These are phyloP conservation scores for Lactarius indigo DNA, from an alignment of 768 basidiomycete genomes.

Conservation along the genomic window DNA sequence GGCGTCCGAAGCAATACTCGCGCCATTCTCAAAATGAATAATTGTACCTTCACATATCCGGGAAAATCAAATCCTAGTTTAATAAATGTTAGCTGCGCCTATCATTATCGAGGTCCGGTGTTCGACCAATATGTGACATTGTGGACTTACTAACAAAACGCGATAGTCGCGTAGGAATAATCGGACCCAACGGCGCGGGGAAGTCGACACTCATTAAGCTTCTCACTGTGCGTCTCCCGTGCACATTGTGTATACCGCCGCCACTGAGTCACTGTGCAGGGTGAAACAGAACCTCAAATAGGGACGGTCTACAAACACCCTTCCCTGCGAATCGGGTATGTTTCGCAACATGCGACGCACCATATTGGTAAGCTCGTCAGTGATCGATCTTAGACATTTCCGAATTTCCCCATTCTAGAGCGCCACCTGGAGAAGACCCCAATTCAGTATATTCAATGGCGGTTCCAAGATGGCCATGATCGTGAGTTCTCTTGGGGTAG, in stretches of 20 bases:
- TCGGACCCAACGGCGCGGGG: conserved; percentile 93
- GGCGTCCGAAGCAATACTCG: conserved; percentile 95
- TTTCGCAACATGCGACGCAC: conserved; percentile 97
- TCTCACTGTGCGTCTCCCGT: conserved; percentile 56
- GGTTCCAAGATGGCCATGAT: conserved; percentile 98
- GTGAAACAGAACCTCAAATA: conserved; percentile 88
- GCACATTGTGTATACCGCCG: conserved; percentile 7
- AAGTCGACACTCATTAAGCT: conserved; percentile 96
- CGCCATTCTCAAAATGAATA: conserved; percentile 87
- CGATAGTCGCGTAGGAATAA: conserved; percentile 79
- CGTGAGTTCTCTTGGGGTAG: conserved; percentile 47
- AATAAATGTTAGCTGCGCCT: conserved; percentile 88
- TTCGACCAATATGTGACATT: conserved; percentile 13
- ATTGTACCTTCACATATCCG: conserved; percentile 94
- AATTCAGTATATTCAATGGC: conserved; percentile 97
- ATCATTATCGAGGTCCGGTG: conserved; percentile 74
- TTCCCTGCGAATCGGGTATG: conserved; percentile 89
- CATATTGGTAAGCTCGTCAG: conserved; percentile 63
- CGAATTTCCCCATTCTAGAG: conserved; percentile 43
- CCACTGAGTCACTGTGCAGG: conserved; percentile 41
- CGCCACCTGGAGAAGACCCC: conserved; percentile 95
- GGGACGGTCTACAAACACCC: conserved; percentile 95
- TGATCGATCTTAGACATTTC: conserved; percentile 5
- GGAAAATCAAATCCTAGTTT: conserved; percentile 77
- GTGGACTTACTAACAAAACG: conserved; percentile 29